These are phyloP conservation scores for Tulasnella calospora DNA, from an alignment of 768 basidiomycete genomes.

Conservation along the genomic window DNA sequence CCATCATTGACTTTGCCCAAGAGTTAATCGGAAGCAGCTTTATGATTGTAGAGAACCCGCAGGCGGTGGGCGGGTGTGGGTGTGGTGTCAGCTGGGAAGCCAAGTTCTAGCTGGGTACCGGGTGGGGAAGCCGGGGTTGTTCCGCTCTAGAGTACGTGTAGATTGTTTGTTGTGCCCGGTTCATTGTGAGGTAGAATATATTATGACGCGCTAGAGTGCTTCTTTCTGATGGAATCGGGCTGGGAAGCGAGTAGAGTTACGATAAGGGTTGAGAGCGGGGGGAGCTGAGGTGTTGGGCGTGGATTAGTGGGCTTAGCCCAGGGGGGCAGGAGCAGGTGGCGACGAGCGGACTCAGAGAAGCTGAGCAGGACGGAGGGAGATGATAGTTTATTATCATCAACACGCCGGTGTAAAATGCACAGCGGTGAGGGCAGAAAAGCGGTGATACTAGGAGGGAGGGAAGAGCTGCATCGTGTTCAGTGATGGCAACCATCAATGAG, in stretches of 20 bases:
- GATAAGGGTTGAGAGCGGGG: background rate
- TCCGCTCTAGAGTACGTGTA: background rate
- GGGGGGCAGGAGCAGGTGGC: background rate
- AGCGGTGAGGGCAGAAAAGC: constrained; percentile 12
- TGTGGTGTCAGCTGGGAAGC: constrained; percentile 96
- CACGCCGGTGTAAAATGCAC: constrained; percentile 16
- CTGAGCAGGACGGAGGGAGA: background rate
- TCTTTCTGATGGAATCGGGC: constrained; percentile 3
- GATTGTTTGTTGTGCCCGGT: background rate
- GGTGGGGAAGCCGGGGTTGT: background rate
- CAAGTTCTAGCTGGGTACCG: constrained; percentile 40
- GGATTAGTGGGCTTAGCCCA: background rate
- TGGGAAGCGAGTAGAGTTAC: background rate
- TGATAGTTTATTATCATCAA: background rate
- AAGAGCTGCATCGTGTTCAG: constrained; percentile 1
- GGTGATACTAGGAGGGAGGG: background rate
- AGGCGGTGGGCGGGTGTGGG: constrained; percentile 88
- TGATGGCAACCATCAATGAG: background rate
- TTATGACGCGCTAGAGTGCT: background rate
- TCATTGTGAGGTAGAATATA: background rate
- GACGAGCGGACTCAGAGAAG: background rate
- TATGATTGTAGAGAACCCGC: constrained; percentile 76
- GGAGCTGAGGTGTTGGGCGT: background rate
- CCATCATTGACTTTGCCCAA: constrained; percentile 84
- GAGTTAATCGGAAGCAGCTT: constrained; percentile 95